Evolutionary conservation across 306 rosid species (phyloP).

Genomic region (Quercus robur): DNA sequence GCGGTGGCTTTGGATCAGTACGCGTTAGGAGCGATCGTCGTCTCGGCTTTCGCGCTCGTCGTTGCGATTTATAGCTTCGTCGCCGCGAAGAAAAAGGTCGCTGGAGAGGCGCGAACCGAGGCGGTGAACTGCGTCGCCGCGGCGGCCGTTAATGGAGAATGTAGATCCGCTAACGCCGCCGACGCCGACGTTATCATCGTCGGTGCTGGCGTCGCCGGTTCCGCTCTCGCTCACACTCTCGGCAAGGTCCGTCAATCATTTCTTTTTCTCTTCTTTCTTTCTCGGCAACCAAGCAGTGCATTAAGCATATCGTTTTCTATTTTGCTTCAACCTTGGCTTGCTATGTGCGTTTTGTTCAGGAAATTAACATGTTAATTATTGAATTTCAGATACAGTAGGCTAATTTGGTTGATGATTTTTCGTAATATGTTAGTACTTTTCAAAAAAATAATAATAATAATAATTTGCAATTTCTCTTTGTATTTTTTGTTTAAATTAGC

Average conservation of each 20-base stretch:
- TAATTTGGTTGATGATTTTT: not conserved
- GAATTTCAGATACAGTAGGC: not conserved
- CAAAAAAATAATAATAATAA: not conserved
- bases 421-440: not conserved
- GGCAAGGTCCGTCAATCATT: constrained; percentile 51
- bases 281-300: not conserved
- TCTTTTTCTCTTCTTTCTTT: not conserved
- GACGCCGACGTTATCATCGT: constrained; percentile 72
- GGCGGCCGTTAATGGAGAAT: constrained; percentile 46
- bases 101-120: constrained; percentile 15
- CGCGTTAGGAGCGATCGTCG: constrained; percentile 49
- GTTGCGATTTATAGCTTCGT: constrained; percentile 31
- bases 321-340: not conserved
- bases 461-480: not conserved
- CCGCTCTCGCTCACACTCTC: constrained; percentile 93
- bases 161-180: constrained; percentile 43
- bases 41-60: constrained; percentile 35
- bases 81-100: constrained; percentile 13
- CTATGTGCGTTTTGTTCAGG: not conserved
- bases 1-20: constrained; percentile 24
- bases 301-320: not conserved
- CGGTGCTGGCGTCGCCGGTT: constrained; percentile 97
- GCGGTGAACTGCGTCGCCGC: constrained; percentile 37
- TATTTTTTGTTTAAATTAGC: no score
- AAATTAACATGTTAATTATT: no score